phyloP scores from a whole-genome alignment of 495 filamentous ascomycete species.

The Neurospora discreta region DNA sequence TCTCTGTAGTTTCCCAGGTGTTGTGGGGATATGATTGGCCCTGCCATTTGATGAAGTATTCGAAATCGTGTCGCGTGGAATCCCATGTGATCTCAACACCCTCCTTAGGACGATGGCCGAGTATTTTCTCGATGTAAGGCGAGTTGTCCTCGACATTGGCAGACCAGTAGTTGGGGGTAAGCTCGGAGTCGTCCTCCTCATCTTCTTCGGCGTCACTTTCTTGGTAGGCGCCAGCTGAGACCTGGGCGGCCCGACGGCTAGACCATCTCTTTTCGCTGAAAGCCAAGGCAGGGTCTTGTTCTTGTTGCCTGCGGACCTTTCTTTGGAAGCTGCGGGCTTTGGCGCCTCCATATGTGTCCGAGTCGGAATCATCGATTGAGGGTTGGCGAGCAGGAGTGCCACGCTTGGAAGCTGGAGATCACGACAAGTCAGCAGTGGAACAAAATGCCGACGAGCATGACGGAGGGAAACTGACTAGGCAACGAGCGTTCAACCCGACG shows the following conservation, averaged over 20 bases:
- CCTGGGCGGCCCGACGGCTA: constrained; percentile 70
- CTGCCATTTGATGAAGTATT: constrained; percentile 98
- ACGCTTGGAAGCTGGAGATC: constrained; percentile 50
- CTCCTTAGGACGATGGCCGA: constrained; percentile 72
- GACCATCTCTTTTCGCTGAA: constrained; percentile 80
- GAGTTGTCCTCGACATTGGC: constrained; percentile 53
- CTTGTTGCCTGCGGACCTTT: constrained; percentile 57
- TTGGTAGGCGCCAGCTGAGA: constrained; percentile 81
- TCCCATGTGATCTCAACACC: constrained; percentile 48
- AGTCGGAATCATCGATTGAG: constrained; percentile 51
- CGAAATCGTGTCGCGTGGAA: constrained; percentile 65
- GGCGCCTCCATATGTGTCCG: constrained; percentile 66
- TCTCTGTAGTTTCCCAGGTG: constrained; percentile 78
- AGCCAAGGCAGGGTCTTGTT: constrained; percentile 45
- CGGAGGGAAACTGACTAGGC: constrained; percentile 28
- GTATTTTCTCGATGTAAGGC: constrained; percentile 77
- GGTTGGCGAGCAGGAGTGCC: constrained; percentile 48
- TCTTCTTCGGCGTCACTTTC: constrained; percentile 57
- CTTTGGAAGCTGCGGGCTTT: constrained; percentile 55
- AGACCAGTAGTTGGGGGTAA: constrained; percentile 53
- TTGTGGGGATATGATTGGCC: constrained; percentile 88
- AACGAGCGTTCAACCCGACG: constrained; percentile 40
- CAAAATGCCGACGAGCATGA: background rate
- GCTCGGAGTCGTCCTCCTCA: constrained; percentile 52
- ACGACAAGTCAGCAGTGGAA: constrained; percentile 15